Evolutionary conservation across 352 stramenopile genomes (phyloP).

Genomic region (Phytopythium chamaehyphon): DNA sequence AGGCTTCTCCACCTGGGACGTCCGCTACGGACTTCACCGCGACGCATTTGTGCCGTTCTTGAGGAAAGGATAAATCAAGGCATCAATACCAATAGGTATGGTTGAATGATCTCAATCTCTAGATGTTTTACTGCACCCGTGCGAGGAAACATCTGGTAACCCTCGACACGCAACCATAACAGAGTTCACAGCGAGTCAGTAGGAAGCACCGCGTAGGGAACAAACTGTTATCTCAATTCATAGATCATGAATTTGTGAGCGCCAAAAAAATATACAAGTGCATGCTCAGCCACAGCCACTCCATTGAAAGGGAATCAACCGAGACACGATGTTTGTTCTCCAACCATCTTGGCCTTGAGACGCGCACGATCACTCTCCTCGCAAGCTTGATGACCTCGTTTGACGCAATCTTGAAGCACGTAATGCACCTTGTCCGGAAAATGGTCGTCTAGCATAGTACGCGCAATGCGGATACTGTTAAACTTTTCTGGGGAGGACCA

Average conservation of each 20-base stretch:
- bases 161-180: no score
- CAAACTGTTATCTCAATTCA: no score
- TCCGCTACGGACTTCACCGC: conserved; percentile 29
- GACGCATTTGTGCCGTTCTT: conserved; percentile 19
- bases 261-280: no score
- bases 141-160: no score
- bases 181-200: no score
- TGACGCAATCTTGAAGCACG: conserved; percentile 78
- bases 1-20: conserved; percentile 52
- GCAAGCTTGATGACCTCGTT: conserved; percentile 37
- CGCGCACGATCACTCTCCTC: conserved; percentile 11
- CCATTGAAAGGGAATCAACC: no score
- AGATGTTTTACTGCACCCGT: no score
- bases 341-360: not conserved
- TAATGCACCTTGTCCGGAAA: conserved; percentile 88
- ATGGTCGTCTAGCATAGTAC: conserved; percentile 86
- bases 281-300: no score
- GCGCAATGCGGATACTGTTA: conserved; percentile 67
- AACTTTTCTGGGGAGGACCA: conserved; percentile 67
- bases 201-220: no score
- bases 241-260: no score
- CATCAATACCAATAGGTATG: no score
- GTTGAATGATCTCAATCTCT: no score
- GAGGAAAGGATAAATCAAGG: conserved; percentile 2
- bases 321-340: not conserved